A percentile compares a stretch with the other conserved stretches of the same genome.
phyloP scores from a whole-genome alignment of 768 basidiomycete genomes.

The Tricholoma sp. region DNA sequence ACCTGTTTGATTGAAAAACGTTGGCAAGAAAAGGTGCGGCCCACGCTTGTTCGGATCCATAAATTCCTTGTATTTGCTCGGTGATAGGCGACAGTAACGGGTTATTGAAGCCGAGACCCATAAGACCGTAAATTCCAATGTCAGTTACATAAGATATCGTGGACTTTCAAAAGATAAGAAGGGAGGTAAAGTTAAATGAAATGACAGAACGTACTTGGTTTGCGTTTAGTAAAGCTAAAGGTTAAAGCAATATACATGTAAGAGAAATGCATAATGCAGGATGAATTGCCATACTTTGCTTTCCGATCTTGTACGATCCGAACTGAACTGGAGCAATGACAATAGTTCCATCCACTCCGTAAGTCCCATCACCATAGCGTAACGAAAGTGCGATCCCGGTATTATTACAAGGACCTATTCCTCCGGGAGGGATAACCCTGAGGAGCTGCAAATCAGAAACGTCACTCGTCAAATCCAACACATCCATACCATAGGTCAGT shows the following conservation, averaged over 20 bases:
- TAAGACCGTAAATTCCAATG: conserved; percentile 26
- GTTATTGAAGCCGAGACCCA: conserved; percentile 31
- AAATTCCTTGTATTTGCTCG: conserved; percentile 14
- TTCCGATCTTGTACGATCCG: conserved; percentile 22
- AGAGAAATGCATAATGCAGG: not conserved
- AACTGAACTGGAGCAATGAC: conserved; percentile 26
- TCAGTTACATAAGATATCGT: conserved; percentile 10
- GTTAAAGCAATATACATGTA: not conserved
- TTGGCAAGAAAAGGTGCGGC: conserved; percentile 33
- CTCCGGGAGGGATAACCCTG: conserved; percentile 30
- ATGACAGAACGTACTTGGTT: not conserved
- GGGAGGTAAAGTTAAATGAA: no score
- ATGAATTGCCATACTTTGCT: conserved; percentile 9
- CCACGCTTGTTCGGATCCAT: conserved; percentile 24
- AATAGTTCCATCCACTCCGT: conserved; percentile 29
- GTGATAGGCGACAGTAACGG: conserved; percentile 25
- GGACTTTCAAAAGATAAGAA: not conserved
- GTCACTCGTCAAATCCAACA: not conserved
- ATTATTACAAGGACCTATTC: conserved; percentile 29
- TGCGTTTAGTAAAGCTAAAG: conserved; percentile 29
- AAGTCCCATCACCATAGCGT: conserved; percentile 30
- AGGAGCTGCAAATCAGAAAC: not conserved
- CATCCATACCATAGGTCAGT: conserved; percentile 30
- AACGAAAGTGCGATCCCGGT: conserved; percentile 23
- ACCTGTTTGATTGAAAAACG: conserved; percentile 30